Conservation (phyloP, 768 basidiomycete genomes). For the Agaricus sinodeliciosus region DNA sequence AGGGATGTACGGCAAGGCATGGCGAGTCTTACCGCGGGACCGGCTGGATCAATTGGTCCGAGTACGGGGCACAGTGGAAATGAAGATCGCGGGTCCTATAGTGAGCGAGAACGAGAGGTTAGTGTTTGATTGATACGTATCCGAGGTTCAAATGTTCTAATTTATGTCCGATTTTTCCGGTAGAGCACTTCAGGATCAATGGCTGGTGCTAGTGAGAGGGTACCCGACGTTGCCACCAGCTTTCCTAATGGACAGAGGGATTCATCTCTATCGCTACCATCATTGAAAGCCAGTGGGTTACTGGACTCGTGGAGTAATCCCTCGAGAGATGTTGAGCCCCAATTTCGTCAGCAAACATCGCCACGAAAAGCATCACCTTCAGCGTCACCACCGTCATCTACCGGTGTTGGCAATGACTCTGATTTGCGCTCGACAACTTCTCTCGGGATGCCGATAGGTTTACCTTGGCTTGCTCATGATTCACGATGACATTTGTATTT, state of each 20-base stretch:
- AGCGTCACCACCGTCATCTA: slow-evolving; percentile 11
- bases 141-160: slow-evolving; percentile 9
- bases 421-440: slow-evolving; percentile 24
- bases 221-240: slow-evolving; percentile 15
- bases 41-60: slow-evolving; percentile 14
- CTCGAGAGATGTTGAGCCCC: slow-evolving; percentile 18
- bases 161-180: neutral
- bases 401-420: slow-evolving; percentile 17
- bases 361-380: slow-evolving; percentile 21
- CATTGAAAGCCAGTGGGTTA: slow-evolving; percentile 68
- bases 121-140: slow-evolving; percentile 3
- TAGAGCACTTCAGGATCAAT: slow-evolving; percentile 9
- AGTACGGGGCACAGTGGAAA: slow-evolving; percentile 16
- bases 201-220: slow-evolving; percentile 10
- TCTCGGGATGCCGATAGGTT: slow-evolving; percentile 55
- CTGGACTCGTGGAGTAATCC: slow-evolving; percentile 48
- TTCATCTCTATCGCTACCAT: slow-evolving; percentile 49
- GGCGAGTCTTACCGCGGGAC: slow-evolving; percentile 10
- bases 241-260: slow-evolving; percentile 18
- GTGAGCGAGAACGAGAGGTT: slow-evolving; percentile 18
- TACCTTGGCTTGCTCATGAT: slow-evolving; percentile 66
- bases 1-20: slow-evolving; percentile 16
- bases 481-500: slow-evolving; percentile 28
- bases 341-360: slow-evolving; percentile 19
- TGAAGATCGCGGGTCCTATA: slow-evolving; percentile 11